These are phyloP conservation scores for Fremontodendron californicum DNA, from an alignment of 345 rosid genomes.

Conservation along the genomic window DNA sequence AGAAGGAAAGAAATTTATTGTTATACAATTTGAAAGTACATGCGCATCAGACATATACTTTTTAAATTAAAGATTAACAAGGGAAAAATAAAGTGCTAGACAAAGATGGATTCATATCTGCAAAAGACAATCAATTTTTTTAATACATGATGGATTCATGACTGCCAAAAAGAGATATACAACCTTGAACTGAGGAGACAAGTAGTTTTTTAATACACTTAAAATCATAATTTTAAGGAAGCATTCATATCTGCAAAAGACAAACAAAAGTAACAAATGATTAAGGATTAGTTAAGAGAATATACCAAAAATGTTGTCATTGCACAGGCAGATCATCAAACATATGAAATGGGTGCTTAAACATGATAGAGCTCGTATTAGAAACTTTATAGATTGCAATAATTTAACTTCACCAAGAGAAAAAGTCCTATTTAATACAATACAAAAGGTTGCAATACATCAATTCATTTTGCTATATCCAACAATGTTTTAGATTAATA, in stretches of 20 bases:
- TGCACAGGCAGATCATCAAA: background rate
- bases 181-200: slow-evolving; percentile 98
- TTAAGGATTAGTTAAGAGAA: background rate
- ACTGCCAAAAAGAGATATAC: slow-evolving; percentile 2
- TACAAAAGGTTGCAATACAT: background rate
- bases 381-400: background rate
- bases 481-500: background rate
- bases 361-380: background rate
- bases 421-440: background rate
- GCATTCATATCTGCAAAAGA: slow-evolving; percentile 81
- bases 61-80: background rate
- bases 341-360: background rate
- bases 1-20: background rate
- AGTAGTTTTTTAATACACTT: slow-evolving; percentile 92
- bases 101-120: background rate
- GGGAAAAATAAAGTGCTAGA: background rate
- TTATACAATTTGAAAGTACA: slow-evolving; percentile 12
- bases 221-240: slow-evolving; percentile 96
- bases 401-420: background rate
- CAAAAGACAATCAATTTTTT: no score
- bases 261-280: slow-evolving; percentile 12
- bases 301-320: background rate
- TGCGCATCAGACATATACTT: slow-evolving; percentile 8
- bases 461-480: background rate
- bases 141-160: no score